Conservation (phyloP, 1,284 basidiomycete genomes). For the Trametes polyzona region DNA sequence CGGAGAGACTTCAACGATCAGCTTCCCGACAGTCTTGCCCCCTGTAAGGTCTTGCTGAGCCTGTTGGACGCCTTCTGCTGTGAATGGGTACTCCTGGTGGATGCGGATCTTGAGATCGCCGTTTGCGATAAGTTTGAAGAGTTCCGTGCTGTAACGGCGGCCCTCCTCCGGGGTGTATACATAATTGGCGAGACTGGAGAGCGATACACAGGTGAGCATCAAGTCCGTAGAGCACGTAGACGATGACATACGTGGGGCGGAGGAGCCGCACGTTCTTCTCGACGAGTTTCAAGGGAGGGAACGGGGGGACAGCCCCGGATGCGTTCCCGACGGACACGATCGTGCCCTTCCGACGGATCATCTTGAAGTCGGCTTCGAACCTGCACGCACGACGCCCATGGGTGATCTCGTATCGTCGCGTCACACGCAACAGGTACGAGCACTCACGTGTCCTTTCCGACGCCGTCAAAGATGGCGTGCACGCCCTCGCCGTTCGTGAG, state of each 20-base stretch:
- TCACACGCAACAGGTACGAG: not conserved
- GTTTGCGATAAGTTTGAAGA: conserved; percentile 66
- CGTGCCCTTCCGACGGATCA: conserved; percentile 82
- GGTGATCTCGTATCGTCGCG: not conserved
- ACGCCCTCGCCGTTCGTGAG: conserved; percentile 86
- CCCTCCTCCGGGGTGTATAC: conserved; percentile 76
- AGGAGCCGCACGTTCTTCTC: conserved; percentile 85
- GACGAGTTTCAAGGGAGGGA: conserved; percentile 74
- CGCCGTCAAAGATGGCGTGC: conserved; percentile 90
- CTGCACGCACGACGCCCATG: conserved; percentile 40
- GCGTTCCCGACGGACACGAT: conserved; percentile 94
- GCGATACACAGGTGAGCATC: not conserved
- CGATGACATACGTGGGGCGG: conserved; percentile 66
- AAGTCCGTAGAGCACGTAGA: not conserved
- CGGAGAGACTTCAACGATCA: conserved; percentile 65
- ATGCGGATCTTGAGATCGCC: conserved; percentile 75
- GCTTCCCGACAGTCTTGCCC: conserved; percentile 82
- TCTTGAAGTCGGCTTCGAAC: conserved; percentile 82
- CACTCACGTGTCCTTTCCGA: conserved; percentile 88
- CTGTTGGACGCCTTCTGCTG: conserved; percentile 76
- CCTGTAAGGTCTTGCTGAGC: conserved; percentile 82
- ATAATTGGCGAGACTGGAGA: conserved; percentile 62
- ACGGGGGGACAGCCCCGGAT: conserved; percentile 78
- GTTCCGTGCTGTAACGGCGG: conserved; percentile 63
- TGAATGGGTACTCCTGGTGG: conserved; percentile 84